Evolutionary conservation across 1,284 basidiomycete genomes (phyloP).

Genomic region (Ustilago trichophora): DNA sequence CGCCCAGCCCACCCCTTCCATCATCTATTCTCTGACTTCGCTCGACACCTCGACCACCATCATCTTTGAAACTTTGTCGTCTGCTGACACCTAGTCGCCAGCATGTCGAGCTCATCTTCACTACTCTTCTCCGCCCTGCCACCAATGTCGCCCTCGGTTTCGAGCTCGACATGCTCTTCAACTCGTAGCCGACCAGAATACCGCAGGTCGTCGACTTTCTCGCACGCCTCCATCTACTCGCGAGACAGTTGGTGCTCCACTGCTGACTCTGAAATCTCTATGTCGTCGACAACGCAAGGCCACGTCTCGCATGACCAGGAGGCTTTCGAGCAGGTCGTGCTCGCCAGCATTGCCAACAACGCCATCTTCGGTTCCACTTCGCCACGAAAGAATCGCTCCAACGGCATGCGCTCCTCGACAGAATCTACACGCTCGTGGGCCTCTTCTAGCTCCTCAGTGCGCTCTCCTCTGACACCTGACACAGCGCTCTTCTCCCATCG

Average conservation of each 20-base stretch:
- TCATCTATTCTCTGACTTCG: not conserved
- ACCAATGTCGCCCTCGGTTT: conserved; percentile 2
- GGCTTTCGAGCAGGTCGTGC: conserved; percentile 16
- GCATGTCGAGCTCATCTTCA: conserved; percentile 33
- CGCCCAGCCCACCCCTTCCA: not conserved
- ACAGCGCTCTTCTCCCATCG: conserved; percentile 16
- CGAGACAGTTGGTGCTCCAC: conserved; percentile 35
- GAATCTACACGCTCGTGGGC: conserved; percentile 24
- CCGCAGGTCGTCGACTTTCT: conserved; percentile 20
- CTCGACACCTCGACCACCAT: not conserved
- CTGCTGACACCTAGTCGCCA: no score
- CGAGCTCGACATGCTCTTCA: conserved; percentile 8
- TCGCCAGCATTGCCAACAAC: conserved; percentile 19
- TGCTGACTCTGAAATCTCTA: conserved; percentile 14
- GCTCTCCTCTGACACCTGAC: conserved; percentile 18
- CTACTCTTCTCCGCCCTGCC: conserved; percentile 13
- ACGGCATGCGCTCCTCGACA: conserved; percentile 13
- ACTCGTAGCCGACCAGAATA: conserved; percentile 14
- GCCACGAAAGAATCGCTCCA: conserved; percentile 20
- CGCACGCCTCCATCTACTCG: conserved; percentile 23
- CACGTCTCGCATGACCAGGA: conserved; percentile 26
- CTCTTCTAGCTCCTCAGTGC: conserved; percentile 19
- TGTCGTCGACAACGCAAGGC: conserved; percentile 17
- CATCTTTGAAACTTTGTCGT: conserved; percentile 2
- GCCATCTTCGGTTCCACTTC: conserved; percentile 42